A percentile compares a stretch with the other conserved stretches of the same genome.
These are phyloP conservation scores for Coemansia sp. DNA, from an alignment of 192 early-diverging fungal genomes.

Conservation along the genomic window DNA sequence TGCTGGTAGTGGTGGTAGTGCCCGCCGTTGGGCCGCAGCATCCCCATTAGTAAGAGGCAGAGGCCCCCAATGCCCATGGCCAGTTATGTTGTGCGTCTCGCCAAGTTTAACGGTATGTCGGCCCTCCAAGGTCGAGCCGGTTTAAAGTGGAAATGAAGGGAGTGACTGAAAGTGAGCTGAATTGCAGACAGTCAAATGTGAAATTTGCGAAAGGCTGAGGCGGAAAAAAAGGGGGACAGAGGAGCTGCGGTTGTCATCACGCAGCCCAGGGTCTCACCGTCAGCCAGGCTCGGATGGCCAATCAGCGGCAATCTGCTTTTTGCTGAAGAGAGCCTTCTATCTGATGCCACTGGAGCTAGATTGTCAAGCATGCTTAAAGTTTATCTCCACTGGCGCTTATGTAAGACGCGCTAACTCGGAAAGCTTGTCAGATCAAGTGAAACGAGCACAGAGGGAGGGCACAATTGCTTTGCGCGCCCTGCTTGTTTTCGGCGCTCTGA, in stretches of 20 bases:
- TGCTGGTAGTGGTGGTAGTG: background rate
- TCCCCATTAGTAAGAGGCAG: slow-evolving; percentile 10
- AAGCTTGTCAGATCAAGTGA: background rate
- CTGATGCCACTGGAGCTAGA: background rate
- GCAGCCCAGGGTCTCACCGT: background rate
- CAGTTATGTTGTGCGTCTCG: slow-evolving; percentile 34
- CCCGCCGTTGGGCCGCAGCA: slow-evolving; percentile 4
- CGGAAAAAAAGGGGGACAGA: background rate
- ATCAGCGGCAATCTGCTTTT: background rate
- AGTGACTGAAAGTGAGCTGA: background rate
- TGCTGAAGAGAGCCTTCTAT: background rate
- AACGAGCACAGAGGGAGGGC: background rate
- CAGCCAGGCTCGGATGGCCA: background rate
- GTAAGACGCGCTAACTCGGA: background rate
- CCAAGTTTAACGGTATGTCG: background rate
- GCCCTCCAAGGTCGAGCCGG: background rate
- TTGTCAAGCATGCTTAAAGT: background rate
- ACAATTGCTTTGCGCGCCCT: background rate
- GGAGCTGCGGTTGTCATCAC: background rate
- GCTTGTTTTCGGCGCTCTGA: background rate
- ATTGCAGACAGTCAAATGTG: background rate
- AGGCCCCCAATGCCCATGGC: background rate
- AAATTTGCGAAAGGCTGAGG: background rate
- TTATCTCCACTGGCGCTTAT: background rate
- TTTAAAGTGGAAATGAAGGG: background rate